phyloP scores from a whole-genome alignment of 179 eudicot genomes.

The Beta macrorhiza region DNA sequence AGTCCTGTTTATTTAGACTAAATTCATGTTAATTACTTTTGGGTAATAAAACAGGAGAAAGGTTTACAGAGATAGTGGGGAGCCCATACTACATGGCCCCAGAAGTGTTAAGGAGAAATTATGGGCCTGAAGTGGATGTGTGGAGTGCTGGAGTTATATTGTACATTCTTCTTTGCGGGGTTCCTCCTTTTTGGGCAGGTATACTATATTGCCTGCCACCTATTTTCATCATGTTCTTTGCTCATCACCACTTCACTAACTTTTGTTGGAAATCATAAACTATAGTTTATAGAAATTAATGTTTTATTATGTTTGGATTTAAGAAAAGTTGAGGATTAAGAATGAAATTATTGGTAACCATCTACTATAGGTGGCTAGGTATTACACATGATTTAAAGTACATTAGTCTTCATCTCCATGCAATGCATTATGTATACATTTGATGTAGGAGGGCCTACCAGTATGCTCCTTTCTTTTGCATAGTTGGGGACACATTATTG shows the following conservation, averaged over 20 bases:
- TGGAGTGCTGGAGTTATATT: constrained; percentile 59
- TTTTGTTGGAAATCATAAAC: not conserved
- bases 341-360: too few relatives aligned
- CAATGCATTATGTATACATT: too few relatives aligned
- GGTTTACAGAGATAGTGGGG: constrained; percentile 49
- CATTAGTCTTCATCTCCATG: too few relatives aligned
- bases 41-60: constrained; percentile 35
- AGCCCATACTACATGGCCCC: constrained; percentile 62
- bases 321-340: too few relatives aligned
- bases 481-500: too few relatives aligned
- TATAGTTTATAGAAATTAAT: too few relatives aligned
- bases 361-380: too few relatives aligned
- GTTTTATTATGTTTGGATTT: too few relatives aligned
- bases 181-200: constrained; percentile 63
- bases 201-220: constrained; percentile 3
- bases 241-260: not conserved
- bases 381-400: too few relatives aligned
- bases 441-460: too few relatives aligned
- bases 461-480: too few relatives aligned
- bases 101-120: constrained; percentile 50
- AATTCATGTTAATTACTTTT: not conserved
- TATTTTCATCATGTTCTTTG: constrained; percentile 5
- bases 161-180: constrained; percentile 53
- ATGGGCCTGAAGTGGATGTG: constrained; percentile 51
- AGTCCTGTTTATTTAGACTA: not conserved